A percentile compares a stretch with the other conserved stretches of the same genome.
phyloP scores from a whole-genome alignment of 352 stramenopile species.

The Phytophthora hybrid region DNA sequence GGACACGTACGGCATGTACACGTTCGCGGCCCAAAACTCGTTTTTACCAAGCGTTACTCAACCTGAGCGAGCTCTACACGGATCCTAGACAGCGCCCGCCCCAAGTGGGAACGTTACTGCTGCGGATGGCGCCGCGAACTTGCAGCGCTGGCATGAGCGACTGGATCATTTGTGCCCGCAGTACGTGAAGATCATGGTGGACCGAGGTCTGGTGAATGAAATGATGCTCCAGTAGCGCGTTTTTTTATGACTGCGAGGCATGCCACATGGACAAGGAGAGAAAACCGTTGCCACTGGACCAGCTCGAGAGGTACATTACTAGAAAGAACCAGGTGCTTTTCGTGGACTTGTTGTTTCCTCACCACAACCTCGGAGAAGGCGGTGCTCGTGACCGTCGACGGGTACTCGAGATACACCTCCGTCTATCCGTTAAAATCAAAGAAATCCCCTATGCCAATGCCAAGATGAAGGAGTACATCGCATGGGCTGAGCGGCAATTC shows the following conservation, averaged over 20 bases:
- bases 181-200: conserved; percentile 12
- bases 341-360: conserved; percentile 7
- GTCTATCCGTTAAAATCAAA: conserved; percentile 21
- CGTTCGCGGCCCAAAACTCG: conserved; percentile 3
- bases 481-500: conserved; percentile 6
- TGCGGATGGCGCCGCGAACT: background rate
- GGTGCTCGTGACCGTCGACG: conserved; percentile 11
- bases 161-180: conserved; percentile 13
- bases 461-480: conserved; percentile 9
- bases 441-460: background rate
- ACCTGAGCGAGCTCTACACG: no score
- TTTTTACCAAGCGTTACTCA: background rate
- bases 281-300: background rate
- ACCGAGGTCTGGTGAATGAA: background rate
- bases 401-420: conserved; percentile 6
- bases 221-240: background rate
- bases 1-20: conserved; percentile 16
- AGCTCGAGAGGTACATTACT: conserved; percentile 4
- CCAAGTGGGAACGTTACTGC: conserved; percentile 3
- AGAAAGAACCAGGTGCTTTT: conserved; percentile 11
- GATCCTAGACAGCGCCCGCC: background rate
- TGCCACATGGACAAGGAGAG: conserved; percentile 13
- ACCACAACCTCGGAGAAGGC: conserved; percentile 2
- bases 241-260: conserved; percentile 1
- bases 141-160: conserved; percentile 11